Conservation (phyloP, 139 green algal species). For the Choricystis sp. region DNA sequence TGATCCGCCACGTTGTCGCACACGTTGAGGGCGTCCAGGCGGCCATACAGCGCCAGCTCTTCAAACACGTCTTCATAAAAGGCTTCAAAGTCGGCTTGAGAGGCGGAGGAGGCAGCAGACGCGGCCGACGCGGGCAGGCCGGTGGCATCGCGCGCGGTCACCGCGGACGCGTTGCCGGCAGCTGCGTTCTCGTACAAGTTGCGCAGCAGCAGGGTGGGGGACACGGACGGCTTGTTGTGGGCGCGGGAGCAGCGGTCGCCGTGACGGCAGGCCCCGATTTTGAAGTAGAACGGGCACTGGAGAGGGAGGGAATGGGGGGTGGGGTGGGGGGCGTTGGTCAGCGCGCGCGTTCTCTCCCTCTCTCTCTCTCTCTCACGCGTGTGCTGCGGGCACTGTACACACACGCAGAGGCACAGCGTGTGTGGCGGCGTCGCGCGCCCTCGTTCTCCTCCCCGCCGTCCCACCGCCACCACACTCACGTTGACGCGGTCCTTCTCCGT, state of each 20-base stretch:
- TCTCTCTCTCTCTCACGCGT: no score
- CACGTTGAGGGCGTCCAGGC: constrained; percentile 92
- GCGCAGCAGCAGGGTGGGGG: constrained; percentile 70
- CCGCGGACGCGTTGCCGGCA: not conserved
- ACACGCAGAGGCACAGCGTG: no score
- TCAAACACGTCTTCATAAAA: constrained; percentile 99
- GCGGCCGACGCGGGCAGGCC: not conserved
- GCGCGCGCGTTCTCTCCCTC: no score
- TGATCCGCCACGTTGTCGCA: constrained; percentile 98
- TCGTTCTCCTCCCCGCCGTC: not conserved
- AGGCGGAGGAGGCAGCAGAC: not conserved
- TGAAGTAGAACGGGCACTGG: constrained; percentile 92
- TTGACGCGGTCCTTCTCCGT: constrained; percentile 90
- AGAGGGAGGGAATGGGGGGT: not conserved
- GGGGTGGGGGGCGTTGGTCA: no score
- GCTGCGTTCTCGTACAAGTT: constrained; percentile 94
- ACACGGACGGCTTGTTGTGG: constrained; percentile 90
- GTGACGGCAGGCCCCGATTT: constrained; percentile 85
- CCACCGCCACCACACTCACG: not conserved
- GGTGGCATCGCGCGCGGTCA: not conserved
- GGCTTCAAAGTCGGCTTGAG: constrained; percentile 36
- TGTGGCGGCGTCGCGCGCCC: no score
- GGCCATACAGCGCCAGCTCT: constrained; percentile 78
- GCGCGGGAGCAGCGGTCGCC: constrained; percentile 91
- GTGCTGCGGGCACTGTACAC: no score